phyloP scores from a whole-genome alignment of 768 basidiomycete genomes.

The Tricholoma hemisulphureum region DNA sequence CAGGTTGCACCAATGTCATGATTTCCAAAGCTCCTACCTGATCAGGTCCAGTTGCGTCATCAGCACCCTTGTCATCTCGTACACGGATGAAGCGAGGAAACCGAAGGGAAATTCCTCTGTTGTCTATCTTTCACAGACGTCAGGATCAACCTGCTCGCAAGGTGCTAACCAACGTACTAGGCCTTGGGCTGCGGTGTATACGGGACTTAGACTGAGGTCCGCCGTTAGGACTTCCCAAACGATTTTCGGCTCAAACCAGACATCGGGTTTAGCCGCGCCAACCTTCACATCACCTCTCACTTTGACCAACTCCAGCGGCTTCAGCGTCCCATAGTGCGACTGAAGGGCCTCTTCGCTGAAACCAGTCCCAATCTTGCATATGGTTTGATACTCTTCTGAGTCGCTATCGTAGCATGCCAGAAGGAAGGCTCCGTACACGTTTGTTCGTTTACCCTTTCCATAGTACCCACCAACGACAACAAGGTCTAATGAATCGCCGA shows the following conservation, averaged over 20 bases:
- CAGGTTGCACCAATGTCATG: conserved; percentile 1
- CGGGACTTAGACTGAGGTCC: conserved; percentile 92
- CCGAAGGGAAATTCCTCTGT: conserved; percentile 90
- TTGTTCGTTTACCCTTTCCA: conserved; percentile 96
- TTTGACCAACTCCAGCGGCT: conserved; percentile 70
- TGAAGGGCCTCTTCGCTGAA: conserved; percentile 92
- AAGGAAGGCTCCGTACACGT: conserved; percentile 96
- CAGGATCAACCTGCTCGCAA: conserved; percentile 3
- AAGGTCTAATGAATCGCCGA: conserved; percentile 95
- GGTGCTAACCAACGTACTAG: conserved; percentile 49
- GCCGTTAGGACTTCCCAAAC: conserved; percentile 99
- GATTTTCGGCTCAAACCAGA: conserved; percentile 96
- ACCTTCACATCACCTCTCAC: conserved; percentile 81
- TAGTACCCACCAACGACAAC: conserved; percentile 98
- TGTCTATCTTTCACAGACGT: conserved; percentile 58
- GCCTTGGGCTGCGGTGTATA: conserved; percentile 94
- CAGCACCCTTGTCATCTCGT: conserved; percentile 89
- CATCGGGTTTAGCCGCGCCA: conserved; percentile 93
- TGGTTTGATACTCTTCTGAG: conserved; percentile 91
- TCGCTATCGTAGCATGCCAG: conserved; percentile 96
- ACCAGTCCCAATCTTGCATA: conserved; percentile 99
- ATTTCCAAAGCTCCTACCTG: conserved; percentile 52
- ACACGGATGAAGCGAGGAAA: conserved; percentile 94
- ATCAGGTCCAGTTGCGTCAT: conserved; percentile 91
- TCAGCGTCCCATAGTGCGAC: conserved; percentile 75